Percentiles rank a stretch among this genome's conserved stretches.
Evolutionary conservation across 2,329 filamentous ascomycete genomes (phyloP).

Genomic region (Ophiostoma himal-ulmi): DNA sequence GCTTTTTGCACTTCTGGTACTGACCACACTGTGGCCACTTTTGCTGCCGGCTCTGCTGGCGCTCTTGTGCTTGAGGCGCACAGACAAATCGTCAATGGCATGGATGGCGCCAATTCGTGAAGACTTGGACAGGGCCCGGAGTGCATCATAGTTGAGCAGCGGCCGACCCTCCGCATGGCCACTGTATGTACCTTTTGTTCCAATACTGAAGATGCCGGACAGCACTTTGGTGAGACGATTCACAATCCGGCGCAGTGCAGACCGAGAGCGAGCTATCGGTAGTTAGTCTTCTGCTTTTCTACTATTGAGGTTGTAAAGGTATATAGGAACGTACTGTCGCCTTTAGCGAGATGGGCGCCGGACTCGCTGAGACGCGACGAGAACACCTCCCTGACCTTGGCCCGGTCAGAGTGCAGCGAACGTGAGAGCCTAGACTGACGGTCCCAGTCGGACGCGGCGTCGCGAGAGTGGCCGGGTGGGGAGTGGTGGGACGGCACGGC

Average conservation of each 20-base stretch:
- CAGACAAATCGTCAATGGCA: constrained; percentile 45
- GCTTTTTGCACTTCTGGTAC: neutral
- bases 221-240: constrained; percentile 41
- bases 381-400: constrained; percentile 41
- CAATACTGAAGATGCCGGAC: constrained; percentile 36
- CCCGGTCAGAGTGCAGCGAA: constrained; percentile 38
- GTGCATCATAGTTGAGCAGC: constrained; percentile 41
- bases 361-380: constrained; percentile 37
- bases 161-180: constrained; percentile 23
- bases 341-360: constrained; percentile 41
- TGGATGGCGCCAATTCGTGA: constrained; percentile 45
- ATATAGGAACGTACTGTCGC: constrained; percentile 41
- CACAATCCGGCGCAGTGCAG: constrained; percentile 39
- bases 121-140: constrained; percentile 43
- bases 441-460: neutral
- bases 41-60: constrained; percentile 21
- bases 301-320: neutral
- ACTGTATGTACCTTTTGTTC: constrained; percentile 21
- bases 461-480: neutral
- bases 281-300: neutral
- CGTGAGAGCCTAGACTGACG: constrained; percentile 25
- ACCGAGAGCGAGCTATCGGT: constrained; percentile 35
- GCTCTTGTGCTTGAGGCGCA: constrained; percentile 26
- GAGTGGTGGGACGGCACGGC: neutral
- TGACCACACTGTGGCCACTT: neutral